These are phyloP conservation scores for Leishmania major DNA, from an alignment of 208 protist species.

Conservation along the genomic window DNA sequence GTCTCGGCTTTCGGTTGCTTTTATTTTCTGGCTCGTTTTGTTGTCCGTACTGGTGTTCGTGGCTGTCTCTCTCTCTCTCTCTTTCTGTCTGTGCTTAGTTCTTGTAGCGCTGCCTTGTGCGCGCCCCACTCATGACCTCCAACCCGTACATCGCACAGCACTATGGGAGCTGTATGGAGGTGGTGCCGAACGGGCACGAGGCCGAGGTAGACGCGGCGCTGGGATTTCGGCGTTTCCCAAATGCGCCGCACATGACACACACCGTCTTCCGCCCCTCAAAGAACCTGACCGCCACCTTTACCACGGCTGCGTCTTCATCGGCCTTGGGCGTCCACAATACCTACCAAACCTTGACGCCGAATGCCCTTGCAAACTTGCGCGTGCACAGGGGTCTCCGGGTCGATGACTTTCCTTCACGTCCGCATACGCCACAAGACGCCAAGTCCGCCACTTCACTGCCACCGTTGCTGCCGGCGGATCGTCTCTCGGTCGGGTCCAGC, in stretches of 20 bases:
- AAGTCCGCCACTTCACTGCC: slow-evolving; percentile 15
- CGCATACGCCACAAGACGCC: slow-evolving; percentile 22
- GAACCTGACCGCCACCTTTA: background rate
- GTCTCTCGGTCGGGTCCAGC: background rate
- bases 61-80: slow-evolving; percentile 4
- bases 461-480: slow-evolving; percentile 34
- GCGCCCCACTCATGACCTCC: slow-evolving; percentile 37
- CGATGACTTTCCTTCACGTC: slow-evolving; percentile 40
- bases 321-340: background rate
- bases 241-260: slow-evolving; percentile 62
- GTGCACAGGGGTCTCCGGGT: slow-evolving; percentile 14
- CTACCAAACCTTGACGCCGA: background rate
- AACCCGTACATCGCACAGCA: slow-evolving; percentile 80
- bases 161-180: slow-evolving; percentile 55
- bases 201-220: slow-evolving; percentile 43
- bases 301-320: background rate
- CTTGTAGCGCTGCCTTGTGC: slow-evolving; percentile 17
- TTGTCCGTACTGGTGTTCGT: background rate
- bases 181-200: slow-evolving; percentile 16
- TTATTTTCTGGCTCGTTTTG: background rate
- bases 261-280: slow-evolving; percentile 58
- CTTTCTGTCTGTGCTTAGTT: slow-evolving; percentile 8
- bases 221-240: slow-evolving; percentile 57
- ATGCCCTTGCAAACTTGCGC: slow-evolving; percentile 12
- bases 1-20: background rate